phyloP scores from a whole-genome alignment of 768 basidiomycete species.

The Boletus rubescentipes region DNA sequence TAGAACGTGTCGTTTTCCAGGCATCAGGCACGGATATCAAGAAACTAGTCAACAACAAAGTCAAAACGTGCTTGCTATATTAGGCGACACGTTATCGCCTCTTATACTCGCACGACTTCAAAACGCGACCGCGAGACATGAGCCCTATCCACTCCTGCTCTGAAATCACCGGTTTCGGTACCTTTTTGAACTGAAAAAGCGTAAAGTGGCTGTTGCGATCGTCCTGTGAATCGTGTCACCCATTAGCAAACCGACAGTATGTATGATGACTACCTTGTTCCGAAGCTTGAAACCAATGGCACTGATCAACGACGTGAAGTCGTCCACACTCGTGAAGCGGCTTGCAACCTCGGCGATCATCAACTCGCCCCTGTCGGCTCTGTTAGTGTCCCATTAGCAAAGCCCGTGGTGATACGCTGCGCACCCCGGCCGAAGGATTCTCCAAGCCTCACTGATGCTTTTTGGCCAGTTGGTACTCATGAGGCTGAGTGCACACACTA shows the following conservation, averaged over 20 bases:
- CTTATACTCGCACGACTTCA: conserved; percentile 95
- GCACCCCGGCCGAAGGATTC: conserved; percentile 81
- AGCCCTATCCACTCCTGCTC: conserved; percentile 63
- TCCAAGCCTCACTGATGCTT: conserved; percentile 85
- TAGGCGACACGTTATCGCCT: conserved; percentile 47
- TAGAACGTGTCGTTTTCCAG: conserved; percentile 48
- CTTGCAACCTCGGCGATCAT: conserved; percentile 90
- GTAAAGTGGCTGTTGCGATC: conserved; percentile 82
- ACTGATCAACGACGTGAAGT: conserved; percentile 61
- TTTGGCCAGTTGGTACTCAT: conserved; percentile 98
- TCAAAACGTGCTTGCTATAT: not conserved
- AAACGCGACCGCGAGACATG: conserved; percentile 48
- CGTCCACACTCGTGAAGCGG: conserved; percentile 67
- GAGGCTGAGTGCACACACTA: conserved; percentile 90
- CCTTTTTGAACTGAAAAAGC: conserved; percentile 77
- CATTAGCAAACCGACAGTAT: not conserved
- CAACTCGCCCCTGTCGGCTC: conserved; percentile 61
- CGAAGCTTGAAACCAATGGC: conserved; percentile 73
- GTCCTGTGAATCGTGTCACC: conserved; percentile 49
- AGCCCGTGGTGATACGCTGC: conserved; percentile 27
- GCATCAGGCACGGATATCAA: conserved; percentile 27
- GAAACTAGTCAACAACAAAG: not conserved
- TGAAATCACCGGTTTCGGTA: conserved; percentile 42
- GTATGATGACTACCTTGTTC: conserved; percentile 51
- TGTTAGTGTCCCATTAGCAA: conserved; percentile 9